Evolutionary conservation across 345 rosid genomes (phyloP).

Genomic region (Brassica napus): DNA sequence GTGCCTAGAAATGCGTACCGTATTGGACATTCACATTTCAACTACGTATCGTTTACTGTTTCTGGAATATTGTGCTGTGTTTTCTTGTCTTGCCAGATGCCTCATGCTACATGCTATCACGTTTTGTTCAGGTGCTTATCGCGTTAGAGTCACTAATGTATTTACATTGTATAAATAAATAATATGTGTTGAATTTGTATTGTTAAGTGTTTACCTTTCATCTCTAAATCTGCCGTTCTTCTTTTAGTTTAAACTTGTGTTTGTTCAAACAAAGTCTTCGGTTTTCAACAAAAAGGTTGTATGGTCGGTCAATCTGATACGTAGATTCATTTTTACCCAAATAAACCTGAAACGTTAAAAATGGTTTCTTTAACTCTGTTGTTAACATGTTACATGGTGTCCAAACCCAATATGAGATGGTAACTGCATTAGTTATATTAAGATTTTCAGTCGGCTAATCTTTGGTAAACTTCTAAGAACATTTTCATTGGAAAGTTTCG

Average conservation of each 20-base stretch:
- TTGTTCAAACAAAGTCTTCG: background rate
- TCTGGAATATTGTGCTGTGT: background rate
- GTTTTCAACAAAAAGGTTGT: background rate
- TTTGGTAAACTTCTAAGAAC: background rate
- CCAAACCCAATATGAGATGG: background rate
- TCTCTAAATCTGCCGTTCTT: background rate
- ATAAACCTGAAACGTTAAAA: background rate
- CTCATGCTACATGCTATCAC: background rate
- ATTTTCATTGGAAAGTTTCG: background rate
- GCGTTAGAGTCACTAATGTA: background rate
- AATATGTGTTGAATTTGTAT: background rate
- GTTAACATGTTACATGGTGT: background rate
- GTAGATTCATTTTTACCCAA: background rate
- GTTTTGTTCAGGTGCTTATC: background rate
- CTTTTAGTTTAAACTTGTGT: background rate
- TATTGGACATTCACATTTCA: background rate
- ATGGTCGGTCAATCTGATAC: background rate
- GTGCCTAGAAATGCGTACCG: conserved; percentile 5
- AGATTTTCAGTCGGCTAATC: background rate
- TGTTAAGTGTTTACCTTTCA: background rate
- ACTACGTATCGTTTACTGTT: background rate
- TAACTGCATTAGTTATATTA: background rate
- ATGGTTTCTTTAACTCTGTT: too few species aligned
- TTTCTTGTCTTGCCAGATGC: background rate
- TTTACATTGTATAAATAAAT: background rate